A percentile compares a stretch with the other conserved stretches of the same genome.
Conservation (phyloP, 148 eudicot genomes). For the Linanthus parryae region DNA sequence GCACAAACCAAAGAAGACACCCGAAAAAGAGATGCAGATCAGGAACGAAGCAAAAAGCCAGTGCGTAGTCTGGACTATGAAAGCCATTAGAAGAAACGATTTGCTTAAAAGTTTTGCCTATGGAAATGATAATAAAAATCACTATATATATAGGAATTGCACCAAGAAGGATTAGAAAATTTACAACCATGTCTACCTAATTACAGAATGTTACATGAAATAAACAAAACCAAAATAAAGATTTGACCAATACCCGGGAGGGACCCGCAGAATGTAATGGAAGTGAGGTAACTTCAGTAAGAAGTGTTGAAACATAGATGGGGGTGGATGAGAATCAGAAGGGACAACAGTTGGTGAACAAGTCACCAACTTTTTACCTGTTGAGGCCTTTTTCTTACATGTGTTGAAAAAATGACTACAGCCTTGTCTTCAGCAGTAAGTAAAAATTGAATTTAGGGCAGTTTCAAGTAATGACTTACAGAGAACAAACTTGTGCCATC, state of each 20-base stretch:
- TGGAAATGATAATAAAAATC: background rate
- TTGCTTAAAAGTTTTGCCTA: background rate
- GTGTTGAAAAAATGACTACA: no score
- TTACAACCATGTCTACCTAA: background rate
- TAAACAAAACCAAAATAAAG: background rate
- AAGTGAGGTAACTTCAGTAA: background rate
- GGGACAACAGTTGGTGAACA: conserved; percentile 24
- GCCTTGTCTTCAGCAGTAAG: no score
- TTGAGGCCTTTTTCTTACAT: no score
- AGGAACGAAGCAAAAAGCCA: conserved; percentile 21
- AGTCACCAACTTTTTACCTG: conserved; percentile 42
- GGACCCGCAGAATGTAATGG: background rate
- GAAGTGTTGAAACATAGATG: conserved; percentile 4
- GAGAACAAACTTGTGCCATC: no score
- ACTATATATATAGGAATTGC: conserved; percentile 10
- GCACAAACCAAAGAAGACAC: conserved; percentile 25
- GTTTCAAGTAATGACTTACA: no score
- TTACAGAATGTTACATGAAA: background rate
- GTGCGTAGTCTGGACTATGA: conserved; percentile 9
- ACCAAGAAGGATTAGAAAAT: background rate
- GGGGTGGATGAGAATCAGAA: conserved; percentile 22
- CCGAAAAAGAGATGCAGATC: conserved; percentile 13
- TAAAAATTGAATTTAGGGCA: no score
- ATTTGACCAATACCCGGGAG: background rate
- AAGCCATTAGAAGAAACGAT: conserved; percentile 26